Base-by-base conservation (phyloP, 2,329 filamentous ascomycete genomes). In the Alternaria brassicicola region DNA sequence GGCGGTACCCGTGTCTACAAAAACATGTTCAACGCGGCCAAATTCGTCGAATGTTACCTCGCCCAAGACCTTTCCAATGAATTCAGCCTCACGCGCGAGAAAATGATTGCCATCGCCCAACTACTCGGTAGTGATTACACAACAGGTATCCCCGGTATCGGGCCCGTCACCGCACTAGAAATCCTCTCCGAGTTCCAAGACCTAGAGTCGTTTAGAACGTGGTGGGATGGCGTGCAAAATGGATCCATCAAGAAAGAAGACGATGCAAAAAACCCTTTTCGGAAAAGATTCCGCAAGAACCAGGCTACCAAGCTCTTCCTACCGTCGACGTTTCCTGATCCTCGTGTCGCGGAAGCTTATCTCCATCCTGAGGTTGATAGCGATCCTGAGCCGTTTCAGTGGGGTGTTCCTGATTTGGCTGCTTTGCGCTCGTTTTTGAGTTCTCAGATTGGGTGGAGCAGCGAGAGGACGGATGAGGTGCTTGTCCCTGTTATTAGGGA, bases 1-100 rank as follows among this genome's bases (percentile, higher is more conserved):
- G 96, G 95, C 17, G 96, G 95, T 35, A 99, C 93, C 0, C 85
- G 94, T 17, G 90, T 99, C 21, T 99, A 99, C 83, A 99, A 99
- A 78, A 99, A 99, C 81, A 96, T 99, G 93, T 99, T 99, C 83
- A 99, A 97, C 78, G 89, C 92, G 69, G 95, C 95, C 77, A 99
- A 99, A 75, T 96, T 92, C 69, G 95, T 99, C 39, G 95, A 99
- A 79, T 98, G 95, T 78, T 99, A 98, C 74, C 85, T 99, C 9
- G 81, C 88, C 2, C 83, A 82, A 0, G 95, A 99, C 71, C 82
- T 99, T 0, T 92, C 96, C 70, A 90, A 90, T 67, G 96, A 99
- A 69, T 89, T 97, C 62, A 92, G 91, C 0, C 85, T 99, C 0
- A 89, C 91, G 3, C 87, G 94, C n/a, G 84, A 89, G 52, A 92